Percentiles rank a stretch among this genome's conserved stretches.
phyloP scores from a whole-genome alignment of 305 asterid species.

The Caryopteris hybrid region DNA sequence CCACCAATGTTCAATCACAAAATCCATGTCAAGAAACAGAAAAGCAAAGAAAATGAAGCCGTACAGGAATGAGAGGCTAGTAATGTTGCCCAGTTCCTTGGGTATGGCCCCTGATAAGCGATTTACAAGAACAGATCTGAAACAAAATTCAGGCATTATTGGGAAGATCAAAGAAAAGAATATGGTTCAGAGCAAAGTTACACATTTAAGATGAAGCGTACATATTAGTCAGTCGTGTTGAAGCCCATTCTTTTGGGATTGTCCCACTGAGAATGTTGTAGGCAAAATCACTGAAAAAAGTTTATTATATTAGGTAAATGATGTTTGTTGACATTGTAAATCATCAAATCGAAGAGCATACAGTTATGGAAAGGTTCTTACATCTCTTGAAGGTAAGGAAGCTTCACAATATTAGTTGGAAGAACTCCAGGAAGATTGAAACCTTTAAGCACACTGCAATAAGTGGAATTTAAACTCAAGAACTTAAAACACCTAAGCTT shows the following conservation, averaged over 20 bases:
- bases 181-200: not conserved
- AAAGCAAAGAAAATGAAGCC: slow-evolving; percentile 24
- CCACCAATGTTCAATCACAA: not conserved
- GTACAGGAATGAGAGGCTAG: slow-evolving; percentile 74
- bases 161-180: slow-evolving; percentile 8
- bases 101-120: slow-evolving; percentile 80
- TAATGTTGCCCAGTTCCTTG: slow-evolving; percentile 56
- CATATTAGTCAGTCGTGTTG: slow-evolving; percentile 45
- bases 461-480: not conserved
- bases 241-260: slow-evolving; percentile 73
- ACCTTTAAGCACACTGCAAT: slow-evolving; percentile 63
- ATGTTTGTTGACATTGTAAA: not conserved
- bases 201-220: slow-evolving; percentile 30
- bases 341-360: not conserved
- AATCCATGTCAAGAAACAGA: not conserved
- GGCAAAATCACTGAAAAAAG: slow-evolving; percentile 61
- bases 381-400: slow-evolving; percentile 63
- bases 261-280: slow-evolving; percentile 65
- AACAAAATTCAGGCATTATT: slow-evolving; percentile 23
- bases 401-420: slow-evolving; percentile 52
- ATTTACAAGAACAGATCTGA: slow-evolving; percentile 76
- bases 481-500: not conserved
- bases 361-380: slow-evolving; percentile 27
- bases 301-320: slow-evolving; percentile 10
- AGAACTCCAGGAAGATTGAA: slow-evolving; percentile 69